A percentile compares a stretch with the other conserved stretches of the same genome.
Conservation (phyloP, 176 grass and related monocot genomes). For the Raddia guianensis region DNA sequence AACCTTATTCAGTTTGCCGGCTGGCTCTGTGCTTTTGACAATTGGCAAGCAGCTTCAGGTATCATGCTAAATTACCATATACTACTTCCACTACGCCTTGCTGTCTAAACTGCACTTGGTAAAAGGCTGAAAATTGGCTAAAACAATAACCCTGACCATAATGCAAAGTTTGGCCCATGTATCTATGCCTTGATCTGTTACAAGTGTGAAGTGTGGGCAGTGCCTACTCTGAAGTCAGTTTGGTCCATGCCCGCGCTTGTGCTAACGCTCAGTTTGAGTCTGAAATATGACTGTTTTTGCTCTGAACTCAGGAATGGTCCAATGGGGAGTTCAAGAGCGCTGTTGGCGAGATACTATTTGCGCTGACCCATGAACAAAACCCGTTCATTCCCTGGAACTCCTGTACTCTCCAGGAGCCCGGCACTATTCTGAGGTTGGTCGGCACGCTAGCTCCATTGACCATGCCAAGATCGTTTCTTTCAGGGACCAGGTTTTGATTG, state of each 20-base stretch:
- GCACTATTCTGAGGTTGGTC: constrained; percentile 29
- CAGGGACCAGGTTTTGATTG: constrained; percentile 64
- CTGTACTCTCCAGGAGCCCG: constrained; percentile 57
- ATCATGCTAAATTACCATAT: not conserved
- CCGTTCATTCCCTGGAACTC: constrained; percentile 74
- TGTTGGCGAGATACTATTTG: constrained; percentile 61
- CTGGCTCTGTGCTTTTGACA: constrained; percentile 69
- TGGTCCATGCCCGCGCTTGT: not conserved
- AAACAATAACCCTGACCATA: not conserved
- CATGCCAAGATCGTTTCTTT: constrained; percentile 56
- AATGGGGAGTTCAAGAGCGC: constrained; percentile 71
- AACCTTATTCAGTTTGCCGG: constrained; percentile 51
- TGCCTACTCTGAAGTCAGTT: constrained; percentile 36
- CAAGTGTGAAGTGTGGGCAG: not conserved
- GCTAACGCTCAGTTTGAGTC: not conserved
- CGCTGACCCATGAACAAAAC: constrained; percentile 56
- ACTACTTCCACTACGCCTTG: not conserved
- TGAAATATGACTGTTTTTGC: constrained; percentile 24
- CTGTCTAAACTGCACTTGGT: not conserved
- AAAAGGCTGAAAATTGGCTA: not conserved
- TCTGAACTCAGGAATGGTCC: constrained; percentile 70
- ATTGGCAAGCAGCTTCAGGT: constrained; percentile 80
- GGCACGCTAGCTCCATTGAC: constrained; percentile 38
- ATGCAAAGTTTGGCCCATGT: not conserved
- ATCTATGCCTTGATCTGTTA: not conserved